phyloP scores from a whole-genome alignment of 164 flowering plant genomes.

The Houttuynia cordata region DNA sequence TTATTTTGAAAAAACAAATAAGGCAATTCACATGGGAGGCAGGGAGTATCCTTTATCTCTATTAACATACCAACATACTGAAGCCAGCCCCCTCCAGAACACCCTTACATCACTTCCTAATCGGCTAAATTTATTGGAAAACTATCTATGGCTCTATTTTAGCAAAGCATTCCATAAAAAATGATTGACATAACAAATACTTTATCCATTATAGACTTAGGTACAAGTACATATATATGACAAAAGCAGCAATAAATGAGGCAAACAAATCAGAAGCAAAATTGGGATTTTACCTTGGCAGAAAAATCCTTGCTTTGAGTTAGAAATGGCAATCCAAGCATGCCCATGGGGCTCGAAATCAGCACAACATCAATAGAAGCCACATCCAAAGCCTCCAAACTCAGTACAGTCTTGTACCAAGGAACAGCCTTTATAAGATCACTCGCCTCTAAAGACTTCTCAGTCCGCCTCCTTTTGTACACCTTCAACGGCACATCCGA shows the following conservation, averaged over 20 bases:
- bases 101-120: background rate
- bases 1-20: too few species aligned
- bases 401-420: conserved; percentile 53
- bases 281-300: conserved; percentile 51
- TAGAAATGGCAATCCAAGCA: conserved; percentile 86
- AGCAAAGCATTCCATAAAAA: background rate
- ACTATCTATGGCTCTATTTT: background rate
- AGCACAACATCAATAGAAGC: conserved; percentile 66
- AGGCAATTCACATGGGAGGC: too few species aligned
- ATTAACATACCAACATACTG: too few species aligned
- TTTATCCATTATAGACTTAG: background rate
- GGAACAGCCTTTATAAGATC: conserved; percentile 53
- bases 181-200: background rate
- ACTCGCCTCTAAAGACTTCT: conserved; percentile 23
- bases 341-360: conserved; percentile 69
- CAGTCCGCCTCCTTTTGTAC: conserved; percentile 28
- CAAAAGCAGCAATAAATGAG: too few species aligned
- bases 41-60: too few species aligned
- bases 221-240: background rate
- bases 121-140: background rate
- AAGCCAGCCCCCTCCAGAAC: too few species aligned
- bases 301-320: conserved; percentile 46
- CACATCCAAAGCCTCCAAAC: conserved; percentile 53
- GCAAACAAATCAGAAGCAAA: background rate
- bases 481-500: conserved; percentile 6